A percentile compares a stretch with the other conserved stretches of the same genome.
phyloP scores from a whole-genome alignment of 768 basidiomycete genomes.

The Collybia nuda region DNA sequence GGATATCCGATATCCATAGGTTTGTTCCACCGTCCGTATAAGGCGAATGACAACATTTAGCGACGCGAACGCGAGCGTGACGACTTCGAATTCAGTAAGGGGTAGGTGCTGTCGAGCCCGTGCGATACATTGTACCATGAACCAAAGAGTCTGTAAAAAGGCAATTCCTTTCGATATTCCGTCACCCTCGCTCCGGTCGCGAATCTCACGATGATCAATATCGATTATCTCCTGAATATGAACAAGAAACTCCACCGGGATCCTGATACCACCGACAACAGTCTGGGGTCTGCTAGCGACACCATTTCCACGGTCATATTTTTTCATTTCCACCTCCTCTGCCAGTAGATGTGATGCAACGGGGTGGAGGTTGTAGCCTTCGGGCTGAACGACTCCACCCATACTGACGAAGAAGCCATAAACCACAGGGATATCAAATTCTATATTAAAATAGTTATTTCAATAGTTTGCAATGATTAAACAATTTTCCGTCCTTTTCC shows the following conservation, averaged over 20 bases:
- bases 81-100: background rate
- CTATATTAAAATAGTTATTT: background rate
- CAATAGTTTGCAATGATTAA: background rate
- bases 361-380: background rate
- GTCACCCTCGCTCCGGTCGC: background rate
- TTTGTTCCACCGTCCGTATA: background rate
- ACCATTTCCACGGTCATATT: too few relatives aligned
- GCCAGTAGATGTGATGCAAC: background rate
- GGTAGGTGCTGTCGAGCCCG: background rate
- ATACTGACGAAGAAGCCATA: background rate
- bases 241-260: background rate
- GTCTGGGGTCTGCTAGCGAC: too few relatives aligned
- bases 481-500: background rate
- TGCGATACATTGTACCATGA: background rate
- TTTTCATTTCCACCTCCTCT: too few relatives aligned
- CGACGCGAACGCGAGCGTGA: background rate
- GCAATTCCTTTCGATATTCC: background rate
- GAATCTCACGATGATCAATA: background rate
- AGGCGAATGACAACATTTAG: background rate
- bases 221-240: background rate
- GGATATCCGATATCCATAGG: background rate
- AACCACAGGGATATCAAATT: background rate
- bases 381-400: background rate
- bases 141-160: background rate
- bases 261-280: background rate